phyloP scores from a whole-genome alignment of 345 rosid genomes.

The Eucalyptus leucophloia region DNA sequence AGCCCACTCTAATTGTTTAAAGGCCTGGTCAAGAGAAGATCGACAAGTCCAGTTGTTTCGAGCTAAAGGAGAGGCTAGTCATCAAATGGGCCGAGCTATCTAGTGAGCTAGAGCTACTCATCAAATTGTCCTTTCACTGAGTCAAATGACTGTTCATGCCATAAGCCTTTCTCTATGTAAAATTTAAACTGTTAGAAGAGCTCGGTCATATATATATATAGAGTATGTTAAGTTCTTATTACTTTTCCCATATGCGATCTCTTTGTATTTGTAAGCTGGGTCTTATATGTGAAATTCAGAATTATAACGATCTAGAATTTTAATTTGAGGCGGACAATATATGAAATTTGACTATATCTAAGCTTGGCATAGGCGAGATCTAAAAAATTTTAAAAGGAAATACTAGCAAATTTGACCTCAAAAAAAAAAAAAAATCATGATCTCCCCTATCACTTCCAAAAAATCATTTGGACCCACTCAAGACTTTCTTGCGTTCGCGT shows the following conservation, averaged over 20 bases:
- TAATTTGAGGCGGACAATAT: neutral
- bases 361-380: too few species aligned
- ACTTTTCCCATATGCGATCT: neutral
- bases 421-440: rapidly evolving
- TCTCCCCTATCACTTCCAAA: neutral
- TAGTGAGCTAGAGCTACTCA: too few species aligned
- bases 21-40: neutral
- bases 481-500: neutral
- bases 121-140: neutral
- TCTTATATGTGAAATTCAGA: neutral
- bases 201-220: neutral
- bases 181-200: neutral
- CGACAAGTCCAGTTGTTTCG: neutral
- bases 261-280: neutral
- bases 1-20: neutral
- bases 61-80: neutral
- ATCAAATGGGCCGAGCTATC: neutral
- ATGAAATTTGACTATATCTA: neutral
- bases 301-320: neutral
- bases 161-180: neutral
- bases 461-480: neutral
- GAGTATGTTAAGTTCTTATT: neutral
- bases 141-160: neutral
- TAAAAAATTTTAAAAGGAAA: rapidly evolving
- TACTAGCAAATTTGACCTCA: neutral